Evolutionary conservation across 257 asterid species (phyloP).

Genomic region (Penstemon barbatus): DNA sequence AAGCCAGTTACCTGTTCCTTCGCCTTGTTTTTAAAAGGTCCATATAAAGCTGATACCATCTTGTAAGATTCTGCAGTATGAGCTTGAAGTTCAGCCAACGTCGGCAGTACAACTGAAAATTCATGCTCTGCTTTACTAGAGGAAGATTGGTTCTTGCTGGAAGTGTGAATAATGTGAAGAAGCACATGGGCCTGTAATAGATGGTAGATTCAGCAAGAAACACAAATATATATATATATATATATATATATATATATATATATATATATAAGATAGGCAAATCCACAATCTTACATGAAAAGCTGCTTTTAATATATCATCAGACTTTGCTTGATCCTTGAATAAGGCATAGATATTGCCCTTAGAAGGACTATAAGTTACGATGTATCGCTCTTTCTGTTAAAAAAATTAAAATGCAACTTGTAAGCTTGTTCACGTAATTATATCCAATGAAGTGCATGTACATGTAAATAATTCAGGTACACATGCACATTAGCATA

Average conservation of each 20-base stretch:
- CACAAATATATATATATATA: not conserved
- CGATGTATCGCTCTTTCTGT: constrained; percentile 86
- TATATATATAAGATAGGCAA: constrained; percentile 20
- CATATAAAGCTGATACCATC: constrained; percentile 90
- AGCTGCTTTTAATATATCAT: constrained; percentile 93
- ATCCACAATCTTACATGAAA: constrained; percentile 73
- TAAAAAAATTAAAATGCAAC: constrained; percentile 8
- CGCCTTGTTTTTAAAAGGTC: constrained; percentile 81
- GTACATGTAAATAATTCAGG: constrained; percentile 18
- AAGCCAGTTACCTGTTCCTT: constrained; percentile 72
- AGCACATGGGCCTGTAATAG: constrained; percentile 87
- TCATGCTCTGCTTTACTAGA: constrained; percentile 46
- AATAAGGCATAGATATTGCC: constrained; percentile 81
- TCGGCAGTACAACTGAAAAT: constrained; percentile 37
- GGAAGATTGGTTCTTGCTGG: constrained; percentile 45
- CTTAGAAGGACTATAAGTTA: constrained; percentile 82
- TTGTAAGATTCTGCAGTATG: constrained; percentile 84
- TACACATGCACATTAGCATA: constrained; percentile 20
- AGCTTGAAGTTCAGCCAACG: constrained; percentile 66
- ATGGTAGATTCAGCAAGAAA: constrained; percentile 35
- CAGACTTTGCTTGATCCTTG: constrained; percentile 96
- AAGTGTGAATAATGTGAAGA: constrained; percentile 71
- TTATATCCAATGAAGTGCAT: constrained; percentile 16
- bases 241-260: no score
- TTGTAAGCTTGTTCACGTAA: constrained; percentile 6